Base-by-base conservation (phyloP, 805 yeast species). In the Hanseniaspora meyeri region DNA sequence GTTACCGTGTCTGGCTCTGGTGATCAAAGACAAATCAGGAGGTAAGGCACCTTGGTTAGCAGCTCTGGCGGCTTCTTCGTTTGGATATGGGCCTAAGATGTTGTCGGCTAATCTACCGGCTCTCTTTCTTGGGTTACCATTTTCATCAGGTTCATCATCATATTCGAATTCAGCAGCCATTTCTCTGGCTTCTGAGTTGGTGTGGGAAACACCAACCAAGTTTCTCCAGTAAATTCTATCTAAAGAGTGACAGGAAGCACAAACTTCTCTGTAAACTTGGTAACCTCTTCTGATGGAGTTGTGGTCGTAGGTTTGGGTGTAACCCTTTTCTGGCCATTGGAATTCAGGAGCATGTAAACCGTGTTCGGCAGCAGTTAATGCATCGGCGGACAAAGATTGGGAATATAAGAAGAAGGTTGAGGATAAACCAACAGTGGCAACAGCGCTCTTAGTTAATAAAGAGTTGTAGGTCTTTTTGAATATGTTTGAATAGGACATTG, bases 21-120 rank as follows among this genome's bases (percentile, higher is more conserved):
- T 95, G 68, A 93, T 88, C 72, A 93, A 79, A 42, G 97, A 89
- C 70, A 93, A 82, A 77, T 93, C 98, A 59, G 98, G 98, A 62
- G 98, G 98, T 63, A 86, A 79, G 61, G 98, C 97, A 75, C 98
- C 98, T 77, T 88, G 96, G 80, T 93, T 93, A 61, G 96, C 97
- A 63, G 97, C 96, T 78, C 98, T 87, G 51, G 98, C 98, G 62
- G 97, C 97, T 77, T 93, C 95, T 74, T 93, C 98, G 72, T 93
- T 93, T 63, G 88, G 87, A 72, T 93, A 93, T 58, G 98, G 98
- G 62, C 86, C 87, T 64, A 95, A 97, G 63, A 93, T 77, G 74
- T 84, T 80, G 75, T 93, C 98, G 61, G 97, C 90, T 69, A 93
- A 81, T 76, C 93, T 93, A 77, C 98, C 98, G 59, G 95, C 85